These are phyloP conservation scores for Thielaviopsis musarum DNA, from an alignment of 2,329 filamentous ascomycete genomes.

Conservation along the genomic window DNA sequence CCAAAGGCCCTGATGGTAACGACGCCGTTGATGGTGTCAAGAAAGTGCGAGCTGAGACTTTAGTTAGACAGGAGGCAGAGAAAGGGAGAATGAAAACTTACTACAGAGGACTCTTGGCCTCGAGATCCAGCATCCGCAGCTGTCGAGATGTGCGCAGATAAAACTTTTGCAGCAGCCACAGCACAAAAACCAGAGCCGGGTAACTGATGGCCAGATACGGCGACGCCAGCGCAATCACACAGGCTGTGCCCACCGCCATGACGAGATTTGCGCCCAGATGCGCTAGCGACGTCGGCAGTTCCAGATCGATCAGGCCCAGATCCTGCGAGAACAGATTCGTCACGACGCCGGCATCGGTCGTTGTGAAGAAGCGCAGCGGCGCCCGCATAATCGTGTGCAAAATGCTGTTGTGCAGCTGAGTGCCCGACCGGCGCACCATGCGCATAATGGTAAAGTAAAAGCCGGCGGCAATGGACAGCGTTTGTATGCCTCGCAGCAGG, in stretches of 20 bases:
- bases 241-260: constrained; percentile 25
- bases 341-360: constrained; percentile 24
- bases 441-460: constrained; percentile 17
- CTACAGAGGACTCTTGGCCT: constrained; percentile 42
- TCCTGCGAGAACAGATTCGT: constrained; percentile 31
- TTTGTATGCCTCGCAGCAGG: constrained; percentile 12
- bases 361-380: constrained; percentile 25
- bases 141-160: constrained; percentile 45
- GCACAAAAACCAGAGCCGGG: constrained; percentile 27
- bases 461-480: constrained; percentile 13
- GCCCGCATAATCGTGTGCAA: constrained; percentile 22
- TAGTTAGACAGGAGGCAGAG: not conserved
- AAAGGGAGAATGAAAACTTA: constrained; percentile 16
- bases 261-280: constrained; percentile 18
- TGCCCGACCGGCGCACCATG: constrained; percentile 16
- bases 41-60: constrained; percentile 29
- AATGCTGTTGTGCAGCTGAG: constrained; percentile 19
- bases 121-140: constrained; percentile 41
- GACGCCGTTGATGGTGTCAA: constrained; percentile 37
- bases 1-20: constrained; percentile 40
- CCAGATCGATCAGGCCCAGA: constrained; percentile 24
- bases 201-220: constrained; percentile 32
- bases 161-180: constrained; percentile 37
- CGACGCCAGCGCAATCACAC: constrained; percentile 26
- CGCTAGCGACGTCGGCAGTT: constrained; percentile 21